Conservation (phyloP, 208 protist species). For the Trypanosoma mega region DNA sequence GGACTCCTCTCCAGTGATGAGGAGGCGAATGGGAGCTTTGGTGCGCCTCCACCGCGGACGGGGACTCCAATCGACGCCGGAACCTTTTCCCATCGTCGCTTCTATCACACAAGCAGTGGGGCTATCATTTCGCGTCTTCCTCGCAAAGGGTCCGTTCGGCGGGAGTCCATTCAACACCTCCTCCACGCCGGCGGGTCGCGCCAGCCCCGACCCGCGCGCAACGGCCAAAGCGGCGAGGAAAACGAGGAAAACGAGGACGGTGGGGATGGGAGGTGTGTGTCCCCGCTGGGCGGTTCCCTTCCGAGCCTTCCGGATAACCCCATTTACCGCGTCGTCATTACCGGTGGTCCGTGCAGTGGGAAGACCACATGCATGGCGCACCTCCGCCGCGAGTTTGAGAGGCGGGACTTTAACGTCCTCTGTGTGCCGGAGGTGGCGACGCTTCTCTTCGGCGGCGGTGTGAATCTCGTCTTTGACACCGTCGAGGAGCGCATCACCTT, state of each 20-base stretch:
- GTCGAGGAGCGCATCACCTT: constrained; percentile 27
- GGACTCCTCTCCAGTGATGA: background rate
- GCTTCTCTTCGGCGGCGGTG: constrained; percentile 37
- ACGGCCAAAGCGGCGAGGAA: background rate
- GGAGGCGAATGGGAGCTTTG: background rate
- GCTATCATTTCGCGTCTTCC: constrained; percentile 16
- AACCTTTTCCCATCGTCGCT: constrained; percentile 10
- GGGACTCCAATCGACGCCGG: background rate
- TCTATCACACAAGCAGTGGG: constrained; percentile 9
- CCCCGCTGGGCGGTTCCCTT: constrained; percentile 4
- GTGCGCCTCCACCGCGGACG: background rate
- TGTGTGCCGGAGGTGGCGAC: constrained; percentile 57
- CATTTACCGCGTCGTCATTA: constrained; percentile 52
- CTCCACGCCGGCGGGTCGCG: no score
- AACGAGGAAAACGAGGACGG: constrained; percentile 6
- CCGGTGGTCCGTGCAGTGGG: constrained; percentile 56
- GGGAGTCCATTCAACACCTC: constrained; percentile 1
- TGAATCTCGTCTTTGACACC: constrained; percentile 11
- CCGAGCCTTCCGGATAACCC: constrained; percentile 23
- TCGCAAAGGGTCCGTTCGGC: constrained; percentile 1
- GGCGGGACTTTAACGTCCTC: constrained; percentile 37
- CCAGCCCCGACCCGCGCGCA: background rate
- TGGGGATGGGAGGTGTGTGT: background rate
- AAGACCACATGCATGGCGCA: constrained; percentile 37
- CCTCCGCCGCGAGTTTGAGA: constrained; percentile 31